Percentiles rank a stretch among this genome's conserved stretches.
These are phyloP conservation scores for Calamus simplicifolius DNA, from an alignment of 176 grass and related monocot species.

Conservation along the genomic window DNA sequence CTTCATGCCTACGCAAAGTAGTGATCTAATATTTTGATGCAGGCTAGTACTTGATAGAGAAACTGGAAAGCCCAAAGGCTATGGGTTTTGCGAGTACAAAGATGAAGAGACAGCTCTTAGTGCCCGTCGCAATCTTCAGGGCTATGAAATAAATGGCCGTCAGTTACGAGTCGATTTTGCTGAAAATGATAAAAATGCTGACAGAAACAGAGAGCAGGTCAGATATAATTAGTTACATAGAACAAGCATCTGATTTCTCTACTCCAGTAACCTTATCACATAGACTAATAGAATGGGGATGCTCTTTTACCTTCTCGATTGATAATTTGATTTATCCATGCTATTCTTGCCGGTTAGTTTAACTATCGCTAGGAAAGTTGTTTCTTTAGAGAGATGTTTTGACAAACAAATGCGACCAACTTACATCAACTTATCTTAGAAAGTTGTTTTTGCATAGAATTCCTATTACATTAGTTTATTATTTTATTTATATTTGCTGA, in stretches of 20 bases:
- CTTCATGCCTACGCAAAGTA: background rate
- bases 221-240: slow-evolving; percentile 30
- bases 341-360: too few species aligned
- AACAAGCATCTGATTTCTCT: slow-evolving; percentile 27
- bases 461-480: too few species aligned
- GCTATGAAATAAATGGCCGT: slow-evolving; percentile 95
- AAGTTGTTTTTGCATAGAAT: too few species aligned
- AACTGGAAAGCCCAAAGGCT: slow-evolving; percentile 92
- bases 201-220: slow-evolving; percentile 98
- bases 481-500: too few species aligned
- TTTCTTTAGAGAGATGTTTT: too few species aligned
- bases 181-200: slow-evolving; percentile 94
- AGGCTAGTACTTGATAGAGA: slow-evolving; percentile 95
- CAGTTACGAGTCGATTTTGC: slow-evolving; percentile 98
- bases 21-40: slow-evolving; percentile 21
- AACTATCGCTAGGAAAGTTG: too few species aligned
- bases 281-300: too few species aligned
- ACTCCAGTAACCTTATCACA: slow-evolving; percentile 6
- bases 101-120: slow-evolving; percentile 98
- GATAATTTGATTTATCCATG: too few species aligned
- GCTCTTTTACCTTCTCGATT: too few species aligned
- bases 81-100: slow-evolving; percentile 99
- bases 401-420: too few species aligned
- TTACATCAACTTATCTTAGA: too few species aligned
- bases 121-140: slow-evolving; percentile 93